Base-by-base conservation (phyloP, 2,329 filamentous ascomycete species). In the Penicillium janthinellum region DNA sequence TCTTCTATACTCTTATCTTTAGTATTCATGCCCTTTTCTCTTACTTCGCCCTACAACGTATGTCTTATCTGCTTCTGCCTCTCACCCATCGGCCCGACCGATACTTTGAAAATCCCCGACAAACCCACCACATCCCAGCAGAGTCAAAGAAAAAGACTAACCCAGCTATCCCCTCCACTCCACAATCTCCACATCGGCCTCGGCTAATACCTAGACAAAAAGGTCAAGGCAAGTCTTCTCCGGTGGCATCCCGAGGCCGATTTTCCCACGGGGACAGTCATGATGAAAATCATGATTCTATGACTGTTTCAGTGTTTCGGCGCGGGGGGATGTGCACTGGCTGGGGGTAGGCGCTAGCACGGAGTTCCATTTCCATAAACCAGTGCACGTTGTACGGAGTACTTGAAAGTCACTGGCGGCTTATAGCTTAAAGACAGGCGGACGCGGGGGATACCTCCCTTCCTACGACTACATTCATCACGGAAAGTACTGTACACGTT, bases 161-260 rank as follows among this genome's bases (percentile, higher is more conserved):
- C 15, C 31, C 11, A 10, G 17, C n/a, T 34, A 5, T 3, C 50
- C 37, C 25, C 20, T 5, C 11, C 42, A 12, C 31, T 10, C 12
- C 54, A 38, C 31, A 41, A 52, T 44, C 59, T 47, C 59, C 59
- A 61, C 59, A 61, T 58, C 59, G 59, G 59, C 42, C 54, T 38
- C 51, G 59, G 59, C 34, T 56, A 61, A 58, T 50, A 41, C n/a
- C 25, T 28, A 5, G 39, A 25, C 34, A 31, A 17, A 54, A 39
- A 28, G 34, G 3, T n/a, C 34, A 53, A 48, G 20, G 38, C 42
- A 35, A 20, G 34, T 37, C 6, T 28, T 14, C 37, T 42, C 55
- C 51, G 54, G 45, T 51, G 39, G 38, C 17, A 61, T 61, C 47
- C 59, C 59, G 59, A 61, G 42, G 51, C 56, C 59, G 52, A 59